Evolutionary conservation across 1,139 yeast genomes (phyloP).

Genomic region (Diutina mesorugosa): DNA sequence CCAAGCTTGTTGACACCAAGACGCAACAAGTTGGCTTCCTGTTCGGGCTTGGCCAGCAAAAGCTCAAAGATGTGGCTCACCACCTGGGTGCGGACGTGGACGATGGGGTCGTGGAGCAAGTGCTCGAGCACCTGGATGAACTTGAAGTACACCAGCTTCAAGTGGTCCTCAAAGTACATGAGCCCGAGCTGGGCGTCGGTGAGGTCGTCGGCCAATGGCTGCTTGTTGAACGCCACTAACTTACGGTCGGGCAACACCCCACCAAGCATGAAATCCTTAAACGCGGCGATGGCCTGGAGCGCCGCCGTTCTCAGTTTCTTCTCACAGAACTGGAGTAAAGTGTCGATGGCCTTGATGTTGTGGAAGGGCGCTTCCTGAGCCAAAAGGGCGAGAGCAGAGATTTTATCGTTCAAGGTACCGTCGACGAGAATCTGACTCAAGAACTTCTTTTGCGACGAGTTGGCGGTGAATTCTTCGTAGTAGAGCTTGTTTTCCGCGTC

Average conservation of each 20-base stretch:
- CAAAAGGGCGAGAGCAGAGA: conserved; percentile 83
- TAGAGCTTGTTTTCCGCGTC: conserved; percentile 64
- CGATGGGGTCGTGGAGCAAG: conserved; percentile 83
- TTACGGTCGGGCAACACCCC: conserved; percentile 83
- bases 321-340: conserved; percentile 63
- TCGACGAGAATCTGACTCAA: conserved; percentile 77
- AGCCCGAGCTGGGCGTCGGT: conserved; percentile 46
- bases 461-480: conserved; percentile 64
- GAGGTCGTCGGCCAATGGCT: conserved; percentile 41
- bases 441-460: conserved; percentile 78
- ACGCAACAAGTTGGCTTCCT: conserved; percentile 81
- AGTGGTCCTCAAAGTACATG: conserved; percentile 80
- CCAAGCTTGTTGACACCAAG: conserved; percentile 91
- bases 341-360: conserved; percentile 72
- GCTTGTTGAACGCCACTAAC: conserved; percentile 68
- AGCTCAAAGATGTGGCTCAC: conserved; percentile 70
- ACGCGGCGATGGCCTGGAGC: conserved; percentile 76
- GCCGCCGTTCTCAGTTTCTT: conserved; percentile 93
- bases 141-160: conserved; percentile 64
- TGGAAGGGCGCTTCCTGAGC: conserved; percentile 94
- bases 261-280: conserved; percentile 67
- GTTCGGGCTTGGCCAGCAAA: conserved; percentile 83
- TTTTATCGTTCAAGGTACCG: conserved; percentile 94
- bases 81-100: conserved; percentile 73
- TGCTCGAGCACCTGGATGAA: conserved; percentile 59